Percentiles rank a stretch among this genome's conserved stretches.
Conservation (phyloP, 1,139 yeast species). For the Yamadazyma trypodendri region DNA sequence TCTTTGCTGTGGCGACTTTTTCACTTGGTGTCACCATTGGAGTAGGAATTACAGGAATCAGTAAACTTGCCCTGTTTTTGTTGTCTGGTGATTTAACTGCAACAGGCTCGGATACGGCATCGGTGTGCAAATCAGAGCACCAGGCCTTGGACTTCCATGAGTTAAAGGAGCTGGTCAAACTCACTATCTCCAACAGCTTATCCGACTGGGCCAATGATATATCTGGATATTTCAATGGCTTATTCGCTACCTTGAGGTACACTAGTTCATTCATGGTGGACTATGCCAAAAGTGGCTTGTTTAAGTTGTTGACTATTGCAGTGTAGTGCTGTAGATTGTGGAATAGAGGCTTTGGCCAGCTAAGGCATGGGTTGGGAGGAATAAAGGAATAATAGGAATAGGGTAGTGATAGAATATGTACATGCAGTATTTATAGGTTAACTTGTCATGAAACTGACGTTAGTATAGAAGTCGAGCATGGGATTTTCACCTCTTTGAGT, state of each 20-base stretch:
- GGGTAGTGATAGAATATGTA: slow-evolving; percentile 1
- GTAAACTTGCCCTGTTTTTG: slow-evolving; percentile 4
- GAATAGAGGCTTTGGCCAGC: not conserved
- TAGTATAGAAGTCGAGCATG: slow-evolving; percentile 75
- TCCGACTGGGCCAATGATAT: slow-evolving; percentile 5
- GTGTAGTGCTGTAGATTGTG: not conserved
- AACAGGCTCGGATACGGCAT: not conserved
- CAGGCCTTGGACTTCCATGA: not conserved
- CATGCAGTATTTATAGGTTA: slow-evolving; percentile 9
- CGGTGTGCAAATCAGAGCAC: slow-evolving; percentile 3
- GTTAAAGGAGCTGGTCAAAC: slow-evolving; percentile 5
- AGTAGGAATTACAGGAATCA: slow-evolving; percentile 23
- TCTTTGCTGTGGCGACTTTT: slow-evolving; percentile 28
- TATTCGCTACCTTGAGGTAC: slow-evolving; percentile 9
- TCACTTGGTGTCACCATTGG: slow-evolving; percentile 40
- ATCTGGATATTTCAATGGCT: slow-evolving; percentile 7
- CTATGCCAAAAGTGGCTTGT: slow-evolving; percentile 26
- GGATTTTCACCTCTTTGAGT: slow-evolving; percentile 84
- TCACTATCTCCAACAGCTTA: not conserved
- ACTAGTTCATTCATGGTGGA: slow-evolving; percentile 24
- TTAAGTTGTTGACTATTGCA: slow-evolving; percentile 18
- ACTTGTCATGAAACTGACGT: slow-evolving; percentile 71
- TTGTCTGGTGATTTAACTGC: slow-evolving; percentile 4
- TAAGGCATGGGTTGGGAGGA: not conserved
- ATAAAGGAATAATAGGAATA: not conserved